These are phyloP conservation scores for Jatropha podagrica DNA, from an alignment of 441 rosid species.

Conservation along the genomic window DNA sequence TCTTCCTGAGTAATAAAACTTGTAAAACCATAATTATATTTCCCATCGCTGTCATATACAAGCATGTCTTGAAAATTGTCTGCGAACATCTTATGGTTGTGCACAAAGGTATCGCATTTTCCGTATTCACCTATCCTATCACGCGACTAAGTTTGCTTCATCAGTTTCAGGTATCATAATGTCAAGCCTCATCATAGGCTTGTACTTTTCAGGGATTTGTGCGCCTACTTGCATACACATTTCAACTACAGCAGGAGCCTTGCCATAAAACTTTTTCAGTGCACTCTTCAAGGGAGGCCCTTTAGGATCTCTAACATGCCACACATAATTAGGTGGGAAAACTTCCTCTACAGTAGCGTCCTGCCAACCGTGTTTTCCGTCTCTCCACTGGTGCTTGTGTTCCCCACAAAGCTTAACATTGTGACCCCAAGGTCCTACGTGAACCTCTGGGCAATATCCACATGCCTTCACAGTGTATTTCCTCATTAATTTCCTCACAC, in stretches of 20 bases:
- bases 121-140: conserved; percentile 3
- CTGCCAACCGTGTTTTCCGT: conserved; percentile 92
- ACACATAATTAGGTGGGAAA: conserved; percentile 71
- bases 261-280: conserved; percentile 74
- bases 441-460: conserved; percentile 78
- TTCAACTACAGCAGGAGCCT: conserved; percentile 63
- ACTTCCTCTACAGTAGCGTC: conserved; percentile 72
- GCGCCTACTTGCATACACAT: conserved; percentile 71
- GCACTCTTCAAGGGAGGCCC: conserved; percentile 60
- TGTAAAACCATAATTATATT: neutral
- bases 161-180: conserved; percentile 62
- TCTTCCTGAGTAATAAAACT: neutral
- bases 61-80: neutral
- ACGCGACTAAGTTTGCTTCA: conserved; percentile 57
- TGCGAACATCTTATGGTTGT: neutral
- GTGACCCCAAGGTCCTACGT: conserved; percentile 83
- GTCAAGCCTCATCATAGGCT: conserved; percentile 87
- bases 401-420: conserved; percentile 81
- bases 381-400: conserved; percentile 86
- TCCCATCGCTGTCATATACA: neutral
- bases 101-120: conserved; percentile 5
- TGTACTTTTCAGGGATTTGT: conserved; percentile 49
- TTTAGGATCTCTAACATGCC: conserved; percentile 76
- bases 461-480: conserved; percentile 85
- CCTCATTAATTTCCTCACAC: conserved; percentile 68